Evolutionary conservation across 768 basidiomycete genomes (phyloP).

Genomic region (Lentinula boryana): DNA sequence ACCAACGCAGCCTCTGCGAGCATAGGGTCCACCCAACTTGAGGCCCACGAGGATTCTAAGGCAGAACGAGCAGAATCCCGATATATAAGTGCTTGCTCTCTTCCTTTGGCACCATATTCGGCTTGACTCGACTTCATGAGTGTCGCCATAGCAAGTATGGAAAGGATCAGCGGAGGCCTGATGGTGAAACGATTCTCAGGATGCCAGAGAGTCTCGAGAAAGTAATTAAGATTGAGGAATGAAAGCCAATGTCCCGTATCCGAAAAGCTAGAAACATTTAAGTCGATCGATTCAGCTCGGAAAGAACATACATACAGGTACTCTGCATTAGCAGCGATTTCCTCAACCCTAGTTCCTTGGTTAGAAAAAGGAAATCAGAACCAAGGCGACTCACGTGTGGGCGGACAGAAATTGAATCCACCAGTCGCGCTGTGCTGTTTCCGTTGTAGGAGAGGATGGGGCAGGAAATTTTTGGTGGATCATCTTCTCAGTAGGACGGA

Average conservation of each 20-base stretch:
- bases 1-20: conserved; percentile 74
- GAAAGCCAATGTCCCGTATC: conserved; percentile 63
- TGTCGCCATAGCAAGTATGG: conserved; percentile 63
- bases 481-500: conserved; percentile 22
- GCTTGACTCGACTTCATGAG: conserved; percentile 70
- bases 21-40: conserved; percentile 51
- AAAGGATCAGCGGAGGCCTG: conserved; percentile 67
- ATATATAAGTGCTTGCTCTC: conserved; percentile 51
- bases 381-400: conserved; percentile 26
- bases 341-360: conserved; percentile 32
- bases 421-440: conserved; percentile 32
- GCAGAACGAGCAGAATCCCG: conserved; percentile 50
- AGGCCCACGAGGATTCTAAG: conserved; percentile 44
- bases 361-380: not conserved
- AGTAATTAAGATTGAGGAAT: conserved; percentile 55
- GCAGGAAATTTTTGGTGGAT: conserved; percentile 26
- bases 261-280: conserved; percentile 39
- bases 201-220: conserved; percentile 46
- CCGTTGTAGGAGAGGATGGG: conserved; percentile 26
- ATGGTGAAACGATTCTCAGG: conserved; percentile 48
- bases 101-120: conserved; percentile 48
- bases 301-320: conserved; percentile 36
- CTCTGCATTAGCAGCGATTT: conserved; percentile 44
- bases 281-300: not conserved
- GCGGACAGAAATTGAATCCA: conserved; percentile 35